These are phyloP conservation scores for Chytriomyces sp. DNA, from an alignment of 192 early-diverging fungal species.

Conservation along the genomic window DNA sequence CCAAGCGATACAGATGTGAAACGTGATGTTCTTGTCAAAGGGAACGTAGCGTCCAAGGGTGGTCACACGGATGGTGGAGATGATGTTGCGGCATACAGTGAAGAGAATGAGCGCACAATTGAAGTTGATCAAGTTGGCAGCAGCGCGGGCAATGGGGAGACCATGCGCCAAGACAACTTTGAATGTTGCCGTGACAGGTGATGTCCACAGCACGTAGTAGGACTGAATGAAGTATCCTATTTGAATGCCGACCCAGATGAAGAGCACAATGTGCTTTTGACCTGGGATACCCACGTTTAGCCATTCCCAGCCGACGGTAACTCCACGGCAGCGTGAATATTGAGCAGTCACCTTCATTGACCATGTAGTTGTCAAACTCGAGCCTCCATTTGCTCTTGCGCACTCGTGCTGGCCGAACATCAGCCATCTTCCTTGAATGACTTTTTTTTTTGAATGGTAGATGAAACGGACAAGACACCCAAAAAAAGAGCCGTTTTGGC, in stretches of 20 bases:
- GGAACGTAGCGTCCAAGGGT: conserved; percentile 76
- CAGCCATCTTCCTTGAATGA: not conserved
- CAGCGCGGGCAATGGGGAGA: conserved; percentile 53
- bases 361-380: conserved; percentile 53
- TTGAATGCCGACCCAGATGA: conserved; percentile 46
- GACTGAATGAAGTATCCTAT: conserved; percentile 47
- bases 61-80: conserved; percentile 74
- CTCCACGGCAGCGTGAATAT: not conserved
- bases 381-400: conserved; percentile 43
- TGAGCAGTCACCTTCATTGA: conserved; percentile 53
- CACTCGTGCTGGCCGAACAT: not conserved
- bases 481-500: too few species aligned
- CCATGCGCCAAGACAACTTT: conserved; percentile 47
- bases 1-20: conserved; percentile 80
- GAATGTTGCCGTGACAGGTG: conserved; percentile 43
- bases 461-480: too few species aligned
- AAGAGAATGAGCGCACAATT: conserved; percentile 78
- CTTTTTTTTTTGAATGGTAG: not conserved
- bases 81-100: conserved; percentile 79
- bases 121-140: conserved; percentile 73
- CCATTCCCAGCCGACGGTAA: not conserved
- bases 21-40: conserved; percentile 81
- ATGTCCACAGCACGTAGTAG: conserved; percentile 45
- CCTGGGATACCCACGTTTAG: too few species aligned
- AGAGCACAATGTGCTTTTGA: conserved; percentile 42